phyloP scores from a whole-genome alignment of 2,329 filamentous ascomycete genomes.

The Trichoderma harzianum region DNA sequence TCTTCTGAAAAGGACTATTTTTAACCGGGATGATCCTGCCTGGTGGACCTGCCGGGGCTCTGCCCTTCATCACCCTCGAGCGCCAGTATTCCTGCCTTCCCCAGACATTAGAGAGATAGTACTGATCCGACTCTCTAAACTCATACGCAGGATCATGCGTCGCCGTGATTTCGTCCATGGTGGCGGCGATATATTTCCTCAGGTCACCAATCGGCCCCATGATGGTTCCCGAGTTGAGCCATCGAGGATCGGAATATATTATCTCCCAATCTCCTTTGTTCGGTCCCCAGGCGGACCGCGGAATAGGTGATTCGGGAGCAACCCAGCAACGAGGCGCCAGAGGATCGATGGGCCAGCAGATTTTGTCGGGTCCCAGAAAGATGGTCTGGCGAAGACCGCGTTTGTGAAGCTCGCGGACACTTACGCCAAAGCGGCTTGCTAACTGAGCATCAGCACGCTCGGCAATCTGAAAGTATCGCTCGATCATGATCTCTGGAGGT shows the following conservation, averaged over 20 bases:
- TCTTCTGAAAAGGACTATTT: slow-evolving; percentile 21
- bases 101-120: slow-evolving; percentile 42
- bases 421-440: slow-evolving; percentile 45
- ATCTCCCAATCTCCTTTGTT: slow-evolving; percentile 33
- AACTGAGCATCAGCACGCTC: slow-evolving; percentile 52
- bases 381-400: slow-evolving; percentile 37
- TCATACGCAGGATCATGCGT: slow-evolving; percentile 33
- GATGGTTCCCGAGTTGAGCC: slow-evolving; percentile 46
- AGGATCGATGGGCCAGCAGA: slow-evolving; percentile 40
- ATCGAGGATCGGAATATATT: slow-evolving; percentile 35
- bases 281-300: slow-evolving; percentile 34
- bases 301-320: slow-evolving; percentile 35
- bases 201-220: slow-evolving; percentile 38
- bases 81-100: slow-evolving; percentile 42
- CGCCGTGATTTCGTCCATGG: slow-evolving; percentile 31
- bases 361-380: slow-evolving; percentile 45
- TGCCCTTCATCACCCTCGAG: slow-evolving; percentile 26
- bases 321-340: slow-evolving; percentile 40
- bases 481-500: slow-evolving; percentile 59
- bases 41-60: slow-evolving; percentile 19
- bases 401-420: slow-evolving; percentile 29
- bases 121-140: slow-evolving; percentile 41
- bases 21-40: slow-evolving; percentile 26
- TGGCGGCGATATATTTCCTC: slow-evolving; percentile 27
- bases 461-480: slow-evolving; percentile 56